Base-by-base conservation (phyloP, 108 stramenopile genomes). In the Nitzschia sp. region DNA sequence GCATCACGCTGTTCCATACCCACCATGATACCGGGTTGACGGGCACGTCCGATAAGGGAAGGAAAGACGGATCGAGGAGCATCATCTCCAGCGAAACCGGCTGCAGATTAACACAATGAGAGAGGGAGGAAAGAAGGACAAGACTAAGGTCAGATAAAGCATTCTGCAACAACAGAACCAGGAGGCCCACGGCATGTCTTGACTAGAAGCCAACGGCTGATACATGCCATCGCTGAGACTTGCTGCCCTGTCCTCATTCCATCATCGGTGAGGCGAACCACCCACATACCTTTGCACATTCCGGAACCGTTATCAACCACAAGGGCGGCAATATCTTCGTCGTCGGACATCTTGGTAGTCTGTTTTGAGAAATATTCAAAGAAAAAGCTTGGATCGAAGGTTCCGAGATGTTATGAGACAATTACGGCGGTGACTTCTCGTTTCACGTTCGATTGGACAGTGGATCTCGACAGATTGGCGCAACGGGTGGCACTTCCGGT, bases 1-100 rank as follows among this genome's bases (percentile, higher is more conserved):
- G 98, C 98, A 79, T 99, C 98, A 76, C 98, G 96, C 76, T 99
- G 99, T 85, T 99, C 99, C 99, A 99, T 99, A 69, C 99, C 99
- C 70, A 98, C 95, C 96, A 96, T 98, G 88, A 96, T 96, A 77
- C 97, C 97, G 28, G 93, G 96, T 72, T 98, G 96, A 84, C 94
- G 94, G 58, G 97, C 94, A 76, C 97, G 91, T 71, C 97, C 97
- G 55, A 98, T 96, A 65, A 98, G 85, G 46, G 96, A 95, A 62
- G 96, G 97, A 82, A 98, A 98, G 42, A 98, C 97, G 63, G 95
- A 95, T 67, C 96, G 95, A 38, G 97, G 95, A 55, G 95, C 95
- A 67, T 96, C 95, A 67, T 96, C 95, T 85, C 95, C 95, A 69
- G 95, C 92, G 74, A 96, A 96, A 73, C 95, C 95, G 70, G 95